phyloP scores from a whole-genome alignment of 164 flowering plant genomes.

The Kingdonia uniflora region DNA sequence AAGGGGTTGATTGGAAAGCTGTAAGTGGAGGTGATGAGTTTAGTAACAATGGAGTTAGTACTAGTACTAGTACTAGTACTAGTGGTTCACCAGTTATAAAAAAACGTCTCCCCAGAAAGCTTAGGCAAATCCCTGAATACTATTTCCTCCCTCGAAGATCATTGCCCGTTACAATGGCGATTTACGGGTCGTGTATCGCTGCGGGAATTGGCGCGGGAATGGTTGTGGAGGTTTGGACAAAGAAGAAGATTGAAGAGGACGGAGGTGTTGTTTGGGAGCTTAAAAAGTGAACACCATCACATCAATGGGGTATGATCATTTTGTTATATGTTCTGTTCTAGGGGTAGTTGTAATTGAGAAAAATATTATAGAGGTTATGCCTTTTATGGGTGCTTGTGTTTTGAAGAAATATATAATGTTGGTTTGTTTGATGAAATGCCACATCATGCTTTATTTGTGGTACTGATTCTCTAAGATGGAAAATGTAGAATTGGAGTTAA shows the following conservation, averaged over 20 bases:
- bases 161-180: constrained; percentile 41
- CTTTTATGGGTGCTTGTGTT: too few species aligned
- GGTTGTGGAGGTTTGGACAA: constrained; percentile 68
- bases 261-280: constrained; percentile 65
- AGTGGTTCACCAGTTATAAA: constrained; percentile 24
- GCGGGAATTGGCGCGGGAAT: constrained; percentile 89
- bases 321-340: too few species aligned
- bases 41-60: too few species aligned
- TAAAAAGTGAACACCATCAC: too few species aligned
- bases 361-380: too few species aligned
- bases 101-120: constrained; percentile 52
- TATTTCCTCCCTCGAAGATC: constrained; percentile 81
- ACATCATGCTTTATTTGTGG: too few species aligned
- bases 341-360: too few species aligned
- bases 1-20: constrained; percentile 53
- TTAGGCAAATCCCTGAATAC: constrained; percentile 66
- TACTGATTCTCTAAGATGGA: too few species aligned
- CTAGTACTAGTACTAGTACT: constrained; percentile 18
- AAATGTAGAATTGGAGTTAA: too few species aligned
- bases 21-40: constrained; percentile 17
- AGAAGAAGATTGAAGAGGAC: constrained; percentile 73
- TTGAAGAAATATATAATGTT: too few species aligned
- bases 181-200: constrained; percentile 55
- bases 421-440: too few species aligned
- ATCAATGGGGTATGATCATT: too few species aligned